These are phyloP conservation scores for Ganoderma leucocontextum DNA, from an alignment of 1,284 basidiomycete species.

Conservation along the genomic window DNA sequence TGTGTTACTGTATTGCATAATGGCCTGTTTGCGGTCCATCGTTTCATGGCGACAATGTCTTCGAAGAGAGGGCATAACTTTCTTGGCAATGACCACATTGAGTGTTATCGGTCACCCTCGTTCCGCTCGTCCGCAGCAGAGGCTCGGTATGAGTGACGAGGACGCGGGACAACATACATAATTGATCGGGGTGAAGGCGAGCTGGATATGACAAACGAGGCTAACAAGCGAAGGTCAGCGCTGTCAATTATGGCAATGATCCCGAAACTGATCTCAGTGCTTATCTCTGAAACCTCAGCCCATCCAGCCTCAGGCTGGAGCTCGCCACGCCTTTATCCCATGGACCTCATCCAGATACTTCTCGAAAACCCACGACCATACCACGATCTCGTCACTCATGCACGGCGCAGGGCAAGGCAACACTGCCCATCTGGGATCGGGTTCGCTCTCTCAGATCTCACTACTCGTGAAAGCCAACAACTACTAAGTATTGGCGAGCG, in stretches of 20 bases:
- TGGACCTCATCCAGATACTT: conserved; percentile 1
- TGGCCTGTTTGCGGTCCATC: not conserved
- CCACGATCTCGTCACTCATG: not conserved
- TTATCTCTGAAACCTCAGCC: conserved; percentile 16
- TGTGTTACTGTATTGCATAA: not conserved
- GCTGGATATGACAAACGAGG: not conserved
- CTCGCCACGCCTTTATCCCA: not conserved
- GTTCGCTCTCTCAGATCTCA: not conserved
- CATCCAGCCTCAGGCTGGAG: not conserved
- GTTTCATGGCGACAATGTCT: not conserved
- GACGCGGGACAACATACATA: not conserved
- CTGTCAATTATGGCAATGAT: conserved; percentile 10
- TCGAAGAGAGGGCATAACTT: not conserved
- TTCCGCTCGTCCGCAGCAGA: conserved; percentile 12
- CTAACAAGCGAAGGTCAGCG: not conserved
- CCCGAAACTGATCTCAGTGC: conserved; percentile 18
- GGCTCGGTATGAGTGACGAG: conserved; percentile 2
- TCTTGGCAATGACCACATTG: not conserved
- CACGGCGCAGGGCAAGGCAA: not conserved
- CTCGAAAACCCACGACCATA: not conserved
- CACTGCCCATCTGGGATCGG: not conserved
- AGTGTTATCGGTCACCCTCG: not conserved
- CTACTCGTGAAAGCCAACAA: not conserved
- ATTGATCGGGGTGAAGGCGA: conserved; percentile 1
- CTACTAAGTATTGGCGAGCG: not conserved